Conservation (phyloP, 2,329 filamentous ascomycete species). For the Byssochlamys sp. region DNA sequence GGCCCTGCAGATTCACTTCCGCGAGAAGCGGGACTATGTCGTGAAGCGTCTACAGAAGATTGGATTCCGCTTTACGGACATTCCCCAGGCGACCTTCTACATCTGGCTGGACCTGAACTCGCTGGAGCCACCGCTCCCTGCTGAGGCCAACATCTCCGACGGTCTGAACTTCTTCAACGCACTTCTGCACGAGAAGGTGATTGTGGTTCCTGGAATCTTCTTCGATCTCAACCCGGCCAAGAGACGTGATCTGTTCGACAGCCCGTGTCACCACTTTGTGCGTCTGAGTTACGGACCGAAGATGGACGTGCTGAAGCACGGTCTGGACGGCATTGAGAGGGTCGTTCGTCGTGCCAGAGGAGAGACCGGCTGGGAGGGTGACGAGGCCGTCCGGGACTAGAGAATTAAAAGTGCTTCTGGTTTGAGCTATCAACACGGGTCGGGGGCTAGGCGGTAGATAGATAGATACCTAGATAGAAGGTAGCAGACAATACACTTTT, state of each 20-base stretch:
- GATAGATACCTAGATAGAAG: not conserved
- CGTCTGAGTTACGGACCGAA: conserved; percentile 74
- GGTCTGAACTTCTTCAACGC: conserved; percentile 95
- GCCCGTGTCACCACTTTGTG: conserved; percentile 86
- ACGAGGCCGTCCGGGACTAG: conserved; percentile 27
- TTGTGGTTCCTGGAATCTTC: conserved; percentile 94
- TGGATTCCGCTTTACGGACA: conserved; percentile 74
- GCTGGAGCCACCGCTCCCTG: conserved; percentile 45
- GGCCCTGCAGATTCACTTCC: conserved; percentile 81
- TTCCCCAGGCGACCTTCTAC: conserved; percentile 90
- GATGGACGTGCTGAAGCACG: conserved; percentile 68
- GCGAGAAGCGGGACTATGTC: conserved; percentile 85
- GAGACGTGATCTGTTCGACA: conserved; percentile 83
- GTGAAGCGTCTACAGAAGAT: conserved; percentile 69
- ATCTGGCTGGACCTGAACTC: conserved; percentile 60
- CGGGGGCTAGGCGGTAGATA: not conserved
- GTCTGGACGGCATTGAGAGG: conserved; percentile 74
- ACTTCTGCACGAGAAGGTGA: conserved; percentile 85
- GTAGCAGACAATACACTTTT: not conserved
- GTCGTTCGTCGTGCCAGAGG: conserved; percentile 50
- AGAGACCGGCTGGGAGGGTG: conserved; percentile 25
- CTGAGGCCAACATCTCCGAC: conserved; percentile 64
- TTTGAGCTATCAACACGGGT: not conserved
- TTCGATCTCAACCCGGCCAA: conserved; percentile 90
- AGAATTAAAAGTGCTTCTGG: conserved; percentile 9